Conservation (phyloP, 371 early-diverging fungal species). For the Sporodiniella umbellata region DNA sequence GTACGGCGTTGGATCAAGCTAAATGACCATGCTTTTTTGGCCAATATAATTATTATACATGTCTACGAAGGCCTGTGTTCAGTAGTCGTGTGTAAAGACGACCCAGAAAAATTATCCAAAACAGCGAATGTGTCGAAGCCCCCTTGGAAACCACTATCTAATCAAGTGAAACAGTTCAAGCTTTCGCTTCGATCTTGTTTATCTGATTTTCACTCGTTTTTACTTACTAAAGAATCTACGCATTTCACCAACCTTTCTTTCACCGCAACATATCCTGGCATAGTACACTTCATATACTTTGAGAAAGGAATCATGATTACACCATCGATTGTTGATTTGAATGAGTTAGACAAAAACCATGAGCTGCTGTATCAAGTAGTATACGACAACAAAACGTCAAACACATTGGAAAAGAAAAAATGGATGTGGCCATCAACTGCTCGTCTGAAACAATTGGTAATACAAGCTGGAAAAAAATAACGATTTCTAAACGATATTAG, state of each 20-base stretch:
- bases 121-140: not conserved
- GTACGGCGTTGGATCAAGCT: constrained; percentile 29
- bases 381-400: constrained; percentile 14
- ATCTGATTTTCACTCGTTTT: constrained; percentile 36
- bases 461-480: too few relatives aligned
- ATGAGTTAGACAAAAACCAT: constrained; percentile 30
- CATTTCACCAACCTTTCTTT: constrained; percentile 49
- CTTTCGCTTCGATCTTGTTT: constrained; percentile 14
- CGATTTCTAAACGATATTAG: not conserved
- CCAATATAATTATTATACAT: constrained; percentile 19
- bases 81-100: constrained; percentile 28
- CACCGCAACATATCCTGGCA: constrained; percentile 36
- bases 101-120: constrained; percentile 17
- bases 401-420: constrained; percentile 1
- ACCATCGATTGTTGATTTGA: constrained; percentile 34
- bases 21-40: constrained; percentile 16
- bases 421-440: constrained; percentile 30
- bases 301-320: constrained; percentile 29
- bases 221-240: constrained; percentile 41
- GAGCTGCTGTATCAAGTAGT: constrained; percentile 30
- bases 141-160: constrained; percentile 17
- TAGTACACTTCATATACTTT: constrained; percentile 43
- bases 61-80: constrained; percentile 25
- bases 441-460: constrained; percentile 25
- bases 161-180: constrained; percentile 25